phyloP scores from a whole-genome alignment of 2,329 filamentous ascomycete genomes.

The Arachnomyces sp. region DNA sequence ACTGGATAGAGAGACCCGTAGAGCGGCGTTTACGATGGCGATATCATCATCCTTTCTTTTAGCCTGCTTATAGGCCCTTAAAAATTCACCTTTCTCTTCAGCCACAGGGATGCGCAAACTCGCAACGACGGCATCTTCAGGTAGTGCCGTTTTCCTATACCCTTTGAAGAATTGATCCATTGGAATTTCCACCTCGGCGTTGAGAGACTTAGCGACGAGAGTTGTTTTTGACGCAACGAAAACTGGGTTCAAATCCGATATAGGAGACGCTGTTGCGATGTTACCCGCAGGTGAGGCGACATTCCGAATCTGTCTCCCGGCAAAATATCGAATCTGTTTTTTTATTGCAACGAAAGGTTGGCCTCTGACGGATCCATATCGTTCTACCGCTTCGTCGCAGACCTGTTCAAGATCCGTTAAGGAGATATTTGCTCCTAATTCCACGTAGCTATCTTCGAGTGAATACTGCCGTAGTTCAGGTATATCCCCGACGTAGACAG shows the following conservation, averaged over 20 bases:
- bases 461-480: conserved; percentile 74
- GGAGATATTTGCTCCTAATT: conserved; percentile 86
- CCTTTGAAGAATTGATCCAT: conserved; percentile 90
- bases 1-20: conserved; percentile 64
- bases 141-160: conserved; percentile 76
- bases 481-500: conserved; percentile 90
- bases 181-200: conserved; percentile 70
- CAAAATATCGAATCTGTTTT: conserved; percentile 92
- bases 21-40: conserved; percentile 84
- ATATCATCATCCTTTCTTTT: conserved; percentile 98
- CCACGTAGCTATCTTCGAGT: conserved; percentile 72
- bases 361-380: conserved; percentile 61
- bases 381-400: conserved; percentile 66
- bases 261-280: conserved; percentile 86
- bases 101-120: conserved; percentile 78
- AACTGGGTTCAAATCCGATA: conserved; percentile 91
- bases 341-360: conserved; percentile 87
- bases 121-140: conserved; percentile 73
- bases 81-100: conserved; percentile 66
- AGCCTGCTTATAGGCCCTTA: conserved; percentile 88
- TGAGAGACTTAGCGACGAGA: conserved; percentile 68
- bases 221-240: conserved; percentile 80
- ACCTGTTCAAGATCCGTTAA: conserved; percentile 86
- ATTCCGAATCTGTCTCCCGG: conserved; percentile 89
- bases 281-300: conserved; percentile 97